Base-by-base conservation (phyloP, 2,329 filamentous ascomycete genomes). In the Ophiostoma tasmaniense region DNA sequence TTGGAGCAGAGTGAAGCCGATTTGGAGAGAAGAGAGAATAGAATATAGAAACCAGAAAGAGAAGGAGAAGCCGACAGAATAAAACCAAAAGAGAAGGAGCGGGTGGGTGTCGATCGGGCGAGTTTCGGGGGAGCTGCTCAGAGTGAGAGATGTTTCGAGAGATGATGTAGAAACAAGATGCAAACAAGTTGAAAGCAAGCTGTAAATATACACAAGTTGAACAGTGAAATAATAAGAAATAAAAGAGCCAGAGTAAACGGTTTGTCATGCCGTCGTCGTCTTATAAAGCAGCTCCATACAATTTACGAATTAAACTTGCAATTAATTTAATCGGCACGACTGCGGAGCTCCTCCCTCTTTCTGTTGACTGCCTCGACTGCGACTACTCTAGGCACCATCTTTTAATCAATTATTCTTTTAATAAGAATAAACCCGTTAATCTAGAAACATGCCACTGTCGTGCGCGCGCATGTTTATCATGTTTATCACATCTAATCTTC, bases 321-420 rank as follows among this genome's bases (percentile, higher is more conserved):
- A 14, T 55, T 25, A 25, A 4, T 55, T 55, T 55, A 4, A 55
- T 55, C 2, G 50, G 10, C 4, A 55, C 50, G n/a, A 55, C 50
- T 55, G 50, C 50, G 50, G 55, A 62, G 55, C 55, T 62, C 55
- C 55, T 62, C 59, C 45, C 45, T 52, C 2, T 52, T n/a, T 52
- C 45, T 10, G n/a, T n/a, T n/a, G n/a, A n/a, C n/a, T 20, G 20
- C 20, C 20, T n/a, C n/a, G n/a, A n/a, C n/a, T 52, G 5, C 45
- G 2, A 8, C 20, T n/a, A 25, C 22, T 55, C 50, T 55, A 55
- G 50, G 50, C 50, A 25, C 22, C n/a, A 25, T 55, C 1, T 55
- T 55, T 55, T 33, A 33, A 8, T 33, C 8, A 33, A 55, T 55
- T 55, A 11, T 20, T n/a, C 17, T 42, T 42, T 42, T 17, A 17